Evolutionary conservation across 179 eudicot species (phyloP).

Genomic region (Spergularia azorica): DNA sequence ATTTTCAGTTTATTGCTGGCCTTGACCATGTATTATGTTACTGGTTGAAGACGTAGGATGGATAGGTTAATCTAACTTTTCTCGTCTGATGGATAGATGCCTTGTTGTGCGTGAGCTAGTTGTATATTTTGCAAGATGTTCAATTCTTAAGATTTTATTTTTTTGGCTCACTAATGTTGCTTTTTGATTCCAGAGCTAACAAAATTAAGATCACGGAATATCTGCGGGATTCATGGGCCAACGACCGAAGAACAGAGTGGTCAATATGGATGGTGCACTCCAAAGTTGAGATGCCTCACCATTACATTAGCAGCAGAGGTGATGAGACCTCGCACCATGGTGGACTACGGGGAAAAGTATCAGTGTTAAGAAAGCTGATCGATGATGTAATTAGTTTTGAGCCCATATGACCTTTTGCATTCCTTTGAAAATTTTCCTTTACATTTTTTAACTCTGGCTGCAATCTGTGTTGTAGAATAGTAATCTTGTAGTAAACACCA

Average conservation of each 20-base stretch:
- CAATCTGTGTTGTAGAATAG: background rate
- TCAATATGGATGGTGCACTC: conserved; percentile 99
- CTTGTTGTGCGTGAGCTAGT: background rate
- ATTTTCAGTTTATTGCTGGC: background rate
- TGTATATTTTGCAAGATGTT: conserved; percentile 19
- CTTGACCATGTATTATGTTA: conserved; percentile 1
- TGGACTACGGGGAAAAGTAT: conserved; percentile 53
- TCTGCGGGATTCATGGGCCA: conserved; percentile 82
- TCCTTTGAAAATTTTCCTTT: background rate
- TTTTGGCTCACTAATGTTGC: conserved; percentile 19
- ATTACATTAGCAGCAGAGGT: conserved; percentile 70
- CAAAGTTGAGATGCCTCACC: conserved; percentile 97
- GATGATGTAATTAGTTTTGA: conserved; percentile 70
- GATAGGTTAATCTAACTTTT: too few relatives aligned
- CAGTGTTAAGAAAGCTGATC: conserved; percentile 59
- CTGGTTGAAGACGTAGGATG: conserved; percentile 1
- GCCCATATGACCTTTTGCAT: conserved; percentile 11
- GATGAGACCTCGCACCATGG: conserved; percentile 54
- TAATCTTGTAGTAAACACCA: conserved; percentile 9
- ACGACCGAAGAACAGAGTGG: conserved; percentile 94
- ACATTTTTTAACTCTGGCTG: background rate
- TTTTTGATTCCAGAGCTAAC: conserved; percentile 59
- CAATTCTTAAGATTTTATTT: background rate
- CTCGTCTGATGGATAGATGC: too few relatives aligned
- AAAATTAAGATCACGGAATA: conserved; percentile 61